phyloP scores from a whole-genome alignment of 345 rosid genomes.

The Durio zibethinus region DNA sequence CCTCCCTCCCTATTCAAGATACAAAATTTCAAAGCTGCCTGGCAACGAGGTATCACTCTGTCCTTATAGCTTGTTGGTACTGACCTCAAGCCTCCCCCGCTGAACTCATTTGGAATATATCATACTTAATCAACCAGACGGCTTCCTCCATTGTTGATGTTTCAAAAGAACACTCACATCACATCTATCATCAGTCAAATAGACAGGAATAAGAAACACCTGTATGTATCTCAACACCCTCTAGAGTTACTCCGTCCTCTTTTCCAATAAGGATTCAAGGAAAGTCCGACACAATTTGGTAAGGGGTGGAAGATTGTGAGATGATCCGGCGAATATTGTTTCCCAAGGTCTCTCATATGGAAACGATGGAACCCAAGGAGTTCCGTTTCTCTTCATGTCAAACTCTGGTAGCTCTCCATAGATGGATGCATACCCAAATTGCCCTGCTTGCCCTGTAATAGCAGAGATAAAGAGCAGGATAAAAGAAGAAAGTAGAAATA shows the following conservation, averaged over 20 bases:
- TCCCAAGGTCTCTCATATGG: conserved; percentile 86
- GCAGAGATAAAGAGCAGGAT: background rate
- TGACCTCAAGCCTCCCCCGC: background rate
- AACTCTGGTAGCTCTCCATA: conserved; percentile 66
- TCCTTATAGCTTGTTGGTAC: background rate
- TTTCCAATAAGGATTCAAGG: conserved; percentile 76
- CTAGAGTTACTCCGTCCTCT: conserved; percentile 50
- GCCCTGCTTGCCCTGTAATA: conserved; percentile 30
- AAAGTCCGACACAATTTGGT: conserved; percentile 65
- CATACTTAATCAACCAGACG: background rate
- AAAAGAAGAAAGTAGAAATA: background rate
- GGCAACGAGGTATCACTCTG: background rate
- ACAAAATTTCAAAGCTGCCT: background rate
- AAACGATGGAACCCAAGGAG: conserved; percentile 30
- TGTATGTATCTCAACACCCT: no score
- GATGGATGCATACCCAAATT: conserved; percentile 63
- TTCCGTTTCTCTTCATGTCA: conserved; percentile 38
- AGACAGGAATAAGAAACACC: background rate
- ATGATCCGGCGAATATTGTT: conserved; percentile 70
- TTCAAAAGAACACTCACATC: background rate
- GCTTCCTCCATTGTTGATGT: background rate
- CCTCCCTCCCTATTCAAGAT: background rate
- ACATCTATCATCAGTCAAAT: background rate
- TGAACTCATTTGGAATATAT: background rate
- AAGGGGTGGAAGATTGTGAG: conserved; percentile 83